Base-by-base conservation (phyloP, 2,329 filamentous ascomycete genomes). In the Fusarium torulosum region DNA sequence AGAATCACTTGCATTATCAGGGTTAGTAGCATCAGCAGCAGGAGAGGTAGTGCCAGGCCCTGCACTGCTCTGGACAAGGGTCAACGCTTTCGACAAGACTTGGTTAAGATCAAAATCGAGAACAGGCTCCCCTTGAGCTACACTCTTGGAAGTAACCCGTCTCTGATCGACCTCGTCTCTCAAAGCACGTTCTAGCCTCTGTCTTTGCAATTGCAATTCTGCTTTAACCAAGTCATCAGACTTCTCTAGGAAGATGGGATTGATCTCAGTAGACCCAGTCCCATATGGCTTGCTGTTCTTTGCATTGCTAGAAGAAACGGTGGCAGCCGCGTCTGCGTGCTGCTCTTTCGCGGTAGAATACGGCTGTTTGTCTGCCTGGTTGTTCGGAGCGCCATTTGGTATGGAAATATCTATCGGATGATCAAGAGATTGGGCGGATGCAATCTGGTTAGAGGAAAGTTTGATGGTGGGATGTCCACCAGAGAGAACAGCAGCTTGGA, bases 161-260 rank as follows among this genome's bases (percentile, higher is more conserved):
- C 82, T 82, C 69, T 91, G 86, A 60, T 95, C 91, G 71, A 91
- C 80, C 78, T 97, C 91, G 53, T 96, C 91, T 77, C 88, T 90
- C 72, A 98, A 79, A 35, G 84, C 81, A 69, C 90, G 88, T 79
- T 98, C 96, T 73, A 97, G 83, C 67, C 91, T 88, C 79, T 94
- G 89, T 66, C 95, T 89, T 79, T 93, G 92, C 66, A 95, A 80
- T 76, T 91, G 88, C 63, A 93, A 82, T 79, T 97, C 93, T 75
- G 93, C 93, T 80, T 89, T 91, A 75, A 96, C 88, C 70, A 96
- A 83, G 75, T 92, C 89, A 75, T 93, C 91, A 71, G 94, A 94
- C 79, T 97, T 97, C 75, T 92, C 90, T 78, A 96, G 85, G 71
- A 96, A 85, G 63, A 96, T 89, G 49, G 93, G 92, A 77, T 96